Evolutionary conservation across 2,329 filamentous ascomycete species (phyloP).

Genomic region (Alternaria incomplexa): DNA sequence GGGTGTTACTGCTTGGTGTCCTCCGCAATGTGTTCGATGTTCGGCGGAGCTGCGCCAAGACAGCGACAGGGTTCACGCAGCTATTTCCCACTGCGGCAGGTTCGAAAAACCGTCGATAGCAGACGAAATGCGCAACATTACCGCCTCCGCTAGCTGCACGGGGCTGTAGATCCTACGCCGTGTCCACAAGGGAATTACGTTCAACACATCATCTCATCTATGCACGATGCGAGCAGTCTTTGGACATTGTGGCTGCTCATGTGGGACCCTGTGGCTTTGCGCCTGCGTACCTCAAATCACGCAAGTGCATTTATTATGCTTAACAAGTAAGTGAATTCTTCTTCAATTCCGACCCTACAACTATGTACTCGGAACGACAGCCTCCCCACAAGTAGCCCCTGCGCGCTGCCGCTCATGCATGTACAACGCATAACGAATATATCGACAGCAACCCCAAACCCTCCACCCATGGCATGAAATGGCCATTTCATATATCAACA

Average conservation of each 20-base stretch:
- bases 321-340: constrained; percentile 25
- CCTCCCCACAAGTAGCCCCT: constrained; percentile 38
- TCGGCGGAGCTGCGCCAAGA: constrained; percentile 34
- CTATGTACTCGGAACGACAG: constrained; percentile 38
- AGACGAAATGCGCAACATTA: constrained; percentile 29
- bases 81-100: constrained; percentile 27
- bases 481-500: constrained; percentile 26
- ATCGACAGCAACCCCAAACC: constrained; percentile 23
- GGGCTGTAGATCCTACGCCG: background rate
- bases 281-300: background rate
- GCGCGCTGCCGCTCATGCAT: constrained; percentile 18
- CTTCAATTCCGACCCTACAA: constrained; percentile 33
- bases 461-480: constrained; percentile 17
- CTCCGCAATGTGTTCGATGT: constrained; percentile 35
- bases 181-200: background rate
- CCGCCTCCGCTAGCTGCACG: constrained; percentile 13
- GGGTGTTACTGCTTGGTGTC: constrained; percentile 1
- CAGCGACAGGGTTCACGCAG: constrained; percentile 31
- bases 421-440: constrained; percentile 32
- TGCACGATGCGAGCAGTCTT: background rate
- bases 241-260: background rate
- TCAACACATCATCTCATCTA: background rate
- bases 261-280: background rate
- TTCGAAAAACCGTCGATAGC: constrained; percentile 26
- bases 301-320: background rate